phyloP scores from a whole-genome alignment of 78 protist genomes.

The Dictyostelium purpureum region DNA sequence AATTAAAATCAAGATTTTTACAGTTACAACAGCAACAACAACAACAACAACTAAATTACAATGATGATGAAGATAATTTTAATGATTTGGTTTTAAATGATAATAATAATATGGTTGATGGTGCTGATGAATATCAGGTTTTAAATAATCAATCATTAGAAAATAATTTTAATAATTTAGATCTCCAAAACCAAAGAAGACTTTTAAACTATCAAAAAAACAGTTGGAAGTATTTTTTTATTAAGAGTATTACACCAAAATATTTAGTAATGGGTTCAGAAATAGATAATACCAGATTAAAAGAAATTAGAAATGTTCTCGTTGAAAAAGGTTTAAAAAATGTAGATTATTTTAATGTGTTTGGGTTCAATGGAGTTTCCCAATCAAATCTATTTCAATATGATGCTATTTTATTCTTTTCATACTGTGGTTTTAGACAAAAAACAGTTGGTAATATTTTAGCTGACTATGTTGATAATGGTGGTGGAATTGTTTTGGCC shows the following conservation, averaged over 20 bases:
- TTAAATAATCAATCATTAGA: background rate
- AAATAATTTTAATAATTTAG: background rate
- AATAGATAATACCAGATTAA: background rate
- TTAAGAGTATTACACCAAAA: conserved; percentile 2
- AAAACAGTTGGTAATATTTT: conserved; percentile 28
- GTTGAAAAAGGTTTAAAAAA: background rate
- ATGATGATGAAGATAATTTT: background rate
- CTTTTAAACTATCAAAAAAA: background rate
- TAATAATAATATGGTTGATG: background rate
- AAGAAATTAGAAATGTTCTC: background rate
- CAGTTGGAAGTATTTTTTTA: conserved; percentile 47
- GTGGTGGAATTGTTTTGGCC: conserved; percentile 48
- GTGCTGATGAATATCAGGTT: background rate
- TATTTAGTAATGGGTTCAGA: conserved; percentile 57
- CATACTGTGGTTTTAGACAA: conserved; percentile 66
- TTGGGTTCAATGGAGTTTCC: conserved; percentile 15
- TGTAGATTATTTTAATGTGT: conserved; percentile 43
- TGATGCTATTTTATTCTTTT: conserved; percentile 44
- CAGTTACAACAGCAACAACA: too few species aligned
- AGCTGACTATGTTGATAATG: conserved; percentile 39
- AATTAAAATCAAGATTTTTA: conserved; percentile 15
- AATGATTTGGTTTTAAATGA: background rate
- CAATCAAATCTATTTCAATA: background rate
- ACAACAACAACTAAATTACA: background rate
- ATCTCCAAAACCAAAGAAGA: background rate